Conservation (phyloP, 768 basidiomycete species). For the Suillus weaverae region DNA sequence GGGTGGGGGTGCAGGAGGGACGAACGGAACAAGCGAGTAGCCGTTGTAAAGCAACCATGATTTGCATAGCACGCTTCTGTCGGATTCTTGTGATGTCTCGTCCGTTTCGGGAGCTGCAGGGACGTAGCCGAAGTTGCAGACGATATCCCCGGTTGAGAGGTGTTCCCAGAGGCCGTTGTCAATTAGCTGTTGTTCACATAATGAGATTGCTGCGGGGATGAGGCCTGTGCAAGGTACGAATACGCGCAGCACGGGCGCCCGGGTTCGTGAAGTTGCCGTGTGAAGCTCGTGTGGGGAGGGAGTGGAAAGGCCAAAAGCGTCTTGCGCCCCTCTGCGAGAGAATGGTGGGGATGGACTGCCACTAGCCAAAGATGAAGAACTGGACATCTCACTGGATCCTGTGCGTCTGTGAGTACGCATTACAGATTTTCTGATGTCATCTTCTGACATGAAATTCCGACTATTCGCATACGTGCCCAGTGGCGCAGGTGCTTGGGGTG, state of each 20-base stretch:
- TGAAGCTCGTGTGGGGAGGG: constrained; percentile 61
- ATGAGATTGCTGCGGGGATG: constrained; percentile 43
- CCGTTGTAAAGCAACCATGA: constrained; percentile 82
- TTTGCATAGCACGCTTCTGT: constrained; percentile 22
- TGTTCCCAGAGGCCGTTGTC: constrained; percentile 69
- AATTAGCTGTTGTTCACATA: constrained; percentile 71
- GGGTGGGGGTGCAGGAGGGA: constrained; percentile 51
- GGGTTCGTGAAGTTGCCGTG: constrained; percentile 56
- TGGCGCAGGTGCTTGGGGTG: neutral
- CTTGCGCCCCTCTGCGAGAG: constrained; percentile 15
- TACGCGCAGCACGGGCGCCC: constrained; percentile 72
- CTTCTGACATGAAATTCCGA: constrained; percentile 37
- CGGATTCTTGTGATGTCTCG: constrained; percentile 19
- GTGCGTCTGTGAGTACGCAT: constrained; percentile 41
- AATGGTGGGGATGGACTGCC: constrained; percentile 25
- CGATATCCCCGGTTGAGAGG: constrained; percentile 74
- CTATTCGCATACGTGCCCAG: constrained; percentile 25
- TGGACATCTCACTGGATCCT: constrained; percentile 45
- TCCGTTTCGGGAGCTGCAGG: constrained; percentile 41
- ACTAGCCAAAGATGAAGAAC: constrained; percentile 42
- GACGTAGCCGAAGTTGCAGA: constrained; percentile 81
- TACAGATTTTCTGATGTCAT: constrained; percentile 36
- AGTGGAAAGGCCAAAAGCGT: constrained; percentile 13
- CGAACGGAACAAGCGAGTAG: constrained; percentile 56
- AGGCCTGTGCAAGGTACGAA: constrained; percentile 70